Conservation (phyloP, 2,329 filamentous ascomycete species). For the Neonectria magnoliae region DNA sequence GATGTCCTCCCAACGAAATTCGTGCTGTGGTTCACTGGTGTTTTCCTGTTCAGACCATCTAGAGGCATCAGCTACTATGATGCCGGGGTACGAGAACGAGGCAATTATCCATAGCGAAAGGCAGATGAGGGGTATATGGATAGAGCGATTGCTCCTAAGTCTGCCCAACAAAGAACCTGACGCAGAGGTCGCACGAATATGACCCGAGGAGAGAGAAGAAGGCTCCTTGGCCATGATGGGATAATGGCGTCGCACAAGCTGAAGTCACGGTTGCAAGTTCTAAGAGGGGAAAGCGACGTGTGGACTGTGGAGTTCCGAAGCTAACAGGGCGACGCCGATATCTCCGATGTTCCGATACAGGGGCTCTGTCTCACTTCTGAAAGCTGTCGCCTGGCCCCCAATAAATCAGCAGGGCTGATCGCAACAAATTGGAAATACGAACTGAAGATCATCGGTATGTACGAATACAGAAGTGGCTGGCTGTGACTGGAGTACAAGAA, state of each 20-base stretch:
- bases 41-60: no score
- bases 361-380: neutral
- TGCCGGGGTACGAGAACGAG: neutral
- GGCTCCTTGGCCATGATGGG: neutral
- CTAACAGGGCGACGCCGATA: neutral
- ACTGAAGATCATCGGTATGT: neutral
- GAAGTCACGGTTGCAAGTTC: neutral
- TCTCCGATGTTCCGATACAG: neutral
- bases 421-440: neutral
- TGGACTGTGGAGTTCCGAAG: neutral
- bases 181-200: neutral
- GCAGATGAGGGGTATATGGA: neutral
- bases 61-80: neutral
- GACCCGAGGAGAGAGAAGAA: neutral
- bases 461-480: no score
- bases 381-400: neutral
- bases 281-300: neutral
- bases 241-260: neutral
- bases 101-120: slow-evolving; percentile 3
- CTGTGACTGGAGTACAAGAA: no score
- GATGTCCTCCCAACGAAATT: slow-evolving; percentile 16
- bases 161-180: neutral
- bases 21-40: neutral
- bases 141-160: neutral
- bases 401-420: neutral